Evolutionary conservation across 2,329 filamentous ascomycete genomes (phyloP), one percentile per base, ranked within the genome.

Genomic region (Talaromyces sp.): DNA sequence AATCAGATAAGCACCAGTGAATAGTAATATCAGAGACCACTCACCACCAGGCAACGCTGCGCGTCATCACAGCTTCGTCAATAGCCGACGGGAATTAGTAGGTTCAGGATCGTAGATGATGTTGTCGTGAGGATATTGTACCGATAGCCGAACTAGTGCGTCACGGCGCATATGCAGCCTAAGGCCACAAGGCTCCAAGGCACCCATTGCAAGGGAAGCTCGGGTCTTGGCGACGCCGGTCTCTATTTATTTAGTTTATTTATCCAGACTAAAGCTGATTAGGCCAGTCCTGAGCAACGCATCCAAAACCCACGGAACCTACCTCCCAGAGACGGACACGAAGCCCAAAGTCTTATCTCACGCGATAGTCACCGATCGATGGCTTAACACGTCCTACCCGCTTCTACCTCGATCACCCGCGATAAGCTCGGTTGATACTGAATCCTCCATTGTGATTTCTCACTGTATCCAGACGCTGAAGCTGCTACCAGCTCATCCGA

Each of bases 171-270:
- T 21, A 18, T 18, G 40, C 23, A 55, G 54, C 54, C 54, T 56
- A 9, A 56, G 52, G 52, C 52, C 33, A 23, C 14, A 54, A 54
- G 48, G 48, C 25, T 9, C 6, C 25, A 31, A 56, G 48, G 28
- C 48, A 23, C 3, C 8, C 8, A 12, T n/a, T n/a, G n/a, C n/a
- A 23, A 48, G 23, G 1, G 12, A 18, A 56, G 54, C 35, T 57
- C 21, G 23, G 35, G 33, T 57, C 35, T 57, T 57, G 54, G 54
- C 54, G 21, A n/a, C 18, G n/a, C 23, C 23, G 23, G 3, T 9
- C 35, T 40, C n/a, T 56, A 39, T 56, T 37, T 42, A 57, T 57
- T 54, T 37, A 7, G 31, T 23, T 50, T 50, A 50, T 50, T 50
- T 9, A 35, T 21, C n/a, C 50, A 37, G 44, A 12, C 50, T 37